Evolutionary conservation across 805 yeast genomes (phyloP), one percentile per base, ranked within the genome.

Genomic region (Yarrowia sp.): DNA sequence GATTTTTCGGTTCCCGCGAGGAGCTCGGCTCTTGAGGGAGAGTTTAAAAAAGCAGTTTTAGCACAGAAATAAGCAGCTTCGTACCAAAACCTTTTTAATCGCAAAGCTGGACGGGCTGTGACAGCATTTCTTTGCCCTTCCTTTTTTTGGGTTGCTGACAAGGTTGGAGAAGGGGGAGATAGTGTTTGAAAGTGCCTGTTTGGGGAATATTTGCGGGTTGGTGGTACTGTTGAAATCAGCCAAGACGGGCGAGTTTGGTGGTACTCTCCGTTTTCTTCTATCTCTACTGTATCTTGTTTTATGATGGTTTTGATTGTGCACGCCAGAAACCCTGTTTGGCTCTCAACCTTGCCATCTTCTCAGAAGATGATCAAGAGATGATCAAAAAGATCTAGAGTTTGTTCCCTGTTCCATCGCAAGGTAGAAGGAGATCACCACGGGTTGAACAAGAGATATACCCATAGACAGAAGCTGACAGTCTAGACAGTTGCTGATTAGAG

Each of bases 371-470:
- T 50, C 55, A 17, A 3, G 30, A 34, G 55, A 50, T 50, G 56
- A 52, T 52, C 58, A 38, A 52, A 52, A 52, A 52, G 58, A 52
- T 52, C 58, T 52, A 52, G 58, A 38, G 58, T 52, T 52, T 46
- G 36, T 5, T 17, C 14, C 9, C 15, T 34, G 53, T 15, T 47
- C 14, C 53, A 47, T 47, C 53, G 30, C 20, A 38, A 30, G 36
- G 38, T 24, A 24, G 30, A n/a, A n/a, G n/a, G n/a, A n/a, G n/a
- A n/a, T n/a, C n/a, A n/a, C n/a, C n/a, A n/a, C n/a, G n/a, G n/a
- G n/a, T n/a, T n/a, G n/a, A n/a, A n/a, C 30, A 24, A 24, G 30
- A 4, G 6, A 24, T 7, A 24, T 24, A 24, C 30, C 6, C 6
- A 24, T 24, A 24, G 30, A 24, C 7, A 24, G 30, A 24, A 24